Evolutionary conservation across 768 basidiomycete species (phyloP), one percentile per base, ranked within the genome.

Genomic region (Chalciporus pseudorubinellus): DNA sequence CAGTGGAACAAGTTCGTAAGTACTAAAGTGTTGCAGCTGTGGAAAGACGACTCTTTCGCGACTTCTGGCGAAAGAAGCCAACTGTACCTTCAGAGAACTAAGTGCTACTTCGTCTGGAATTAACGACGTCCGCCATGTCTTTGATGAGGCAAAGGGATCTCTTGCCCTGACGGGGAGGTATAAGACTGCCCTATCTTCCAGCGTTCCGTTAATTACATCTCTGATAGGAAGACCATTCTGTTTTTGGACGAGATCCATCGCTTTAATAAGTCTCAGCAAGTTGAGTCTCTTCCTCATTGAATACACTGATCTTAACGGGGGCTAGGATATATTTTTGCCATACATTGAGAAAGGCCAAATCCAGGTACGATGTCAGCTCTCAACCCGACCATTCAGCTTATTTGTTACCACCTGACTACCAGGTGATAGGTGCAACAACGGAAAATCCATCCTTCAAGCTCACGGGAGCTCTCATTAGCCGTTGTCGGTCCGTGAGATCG

Each of bases 391-490:
- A 47, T n/a, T 45, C 45, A 49, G 44, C 20, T 34, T 22, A 26
- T 40, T 8, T 11, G 10, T 50, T 38, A 54, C 29, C 28, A 24
- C 29, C 20, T 18, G 22, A 13, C 14, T 18, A 16, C 31, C 13
- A 86, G 81, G 71, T 91, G 24, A 80, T 92, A 59, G 89, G 89
- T 22, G 89, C 91, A 1, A 94, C 91, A 3, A 93, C 91, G 1
- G 92, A 94, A 67, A 94, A 94, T 55, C 91, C 91, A 1, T 90
- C 88, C 0, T 94, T 94, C 72, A 89, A 87, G 58, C 66, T 91
- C 28, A 88, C 83, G 16, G 76, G 82, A 28, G 84, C 89, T 11
- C 72, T 91, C 24, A 70, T 91, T 26, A 85, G 85, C 62, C 82
- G 89, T 39, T 91, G 89, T 68, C 79, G 88, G 88, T 86, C 56